These are phyloP conservation scores for Cordyceps cicadae DNA, from an alignment of 2,329 filamentous ascomycete species.

Conservation along the genomic window DNA sequence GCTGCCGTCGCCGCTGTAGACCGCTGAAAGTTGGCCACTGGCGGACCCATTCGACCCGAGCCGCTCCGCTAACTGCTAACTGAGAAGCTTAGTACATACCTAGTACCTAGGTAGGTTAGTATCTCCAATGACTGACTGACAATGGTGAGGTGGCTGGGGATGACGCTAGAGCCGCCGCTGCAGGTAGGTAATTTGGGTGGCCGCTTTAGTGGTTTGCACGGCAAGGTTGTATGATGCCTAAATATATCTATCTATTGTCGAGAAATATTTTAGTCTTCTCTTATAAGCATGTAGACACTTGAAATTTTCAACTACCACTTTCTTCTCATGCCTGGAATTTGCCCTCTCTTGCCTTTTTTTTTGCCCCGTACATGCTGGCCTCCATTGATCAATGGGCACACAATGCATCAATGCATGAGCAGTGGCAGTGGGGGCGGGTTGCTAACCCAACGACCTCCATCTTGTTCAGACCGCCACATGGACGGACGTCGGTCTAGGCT, in stretches of 20 bases:
- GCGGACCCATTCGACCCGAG: conserved; percentile 12
- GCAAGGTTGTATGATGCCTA: no score
- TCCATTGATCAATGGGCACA: conserved; percentile 3
- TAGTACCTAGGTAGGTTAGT: no score
- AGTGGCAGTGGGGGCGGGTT: background rate
- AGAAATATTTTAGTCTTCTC: no score
- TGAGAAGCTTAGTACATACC: no score
- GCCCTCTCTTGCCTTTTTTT: background rate
- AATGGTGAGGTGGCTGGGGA: conserved; percentile 13
- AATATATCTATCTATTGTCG: no score
- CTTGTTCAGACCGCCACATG: conserved; percentile 8
- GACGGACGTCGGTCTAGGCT: background rate
- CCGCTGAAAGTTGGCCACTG: background rate
- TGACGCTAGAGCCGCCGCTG: conserved; percentile 4
- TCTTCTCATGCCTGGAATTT: background rate
- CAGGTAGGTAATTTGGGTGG: conserved; percentile 7
- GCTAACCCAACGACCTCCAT: background rate
- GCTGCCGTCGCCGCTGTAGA: no score
- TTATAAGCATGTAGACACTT: no score
- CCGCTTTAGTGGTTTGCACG: background rate
- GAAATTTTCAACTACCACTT: background rate
- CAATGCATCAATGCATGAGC: conserved; percentile 3
- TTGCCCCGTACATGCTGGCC: background rate
- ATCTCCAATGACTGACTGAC: background rate
- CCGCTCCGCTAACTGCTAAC: conserved; percentile 7